Evolutionary conservation across 257 asterid genomes (phyloP), one percentile per base, ranked within the genome.

Genomic region (Ehretia macrophylla): DNA sequence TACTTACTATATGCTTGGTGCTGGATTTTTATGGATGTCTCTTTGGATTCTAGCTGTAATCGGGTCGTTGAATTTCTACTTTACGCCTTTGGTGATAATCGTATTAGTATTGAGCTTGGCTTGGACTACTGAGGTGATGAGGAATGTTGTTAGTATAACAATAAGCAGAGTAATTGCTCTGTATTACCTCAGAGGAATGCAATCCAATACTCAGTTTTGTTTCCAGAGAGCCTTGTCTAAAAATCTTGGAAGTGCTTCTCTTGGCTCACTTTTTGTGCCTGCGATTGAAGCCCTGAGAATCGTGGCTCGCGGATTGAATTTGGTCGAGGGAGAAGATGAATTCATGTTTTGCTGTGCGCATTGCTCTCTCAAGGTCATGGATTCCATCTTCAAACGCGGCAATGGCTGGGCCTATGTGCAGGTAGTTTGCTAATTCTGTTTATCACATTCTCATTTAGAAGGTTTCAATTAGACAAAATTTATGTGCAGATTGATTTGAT

Each of bases 391-490:
- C 72, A 79, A 75, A 48, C 59, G 91, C 1, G 99, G 97, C 62
- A 93, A 93, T 58, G 95, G 99, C 10, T 93, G 99, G 99, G 99
- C 99, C 49, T 93, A 88, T 75, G 97, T 93, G 65, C 99, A 92
- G 84, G 99, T 81, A 75, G 0, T 21, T 27, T 5, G 23, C 49
- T 55, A 40, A 17, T 27, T 55, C 22, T 35, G 42, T n/a, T n/a
- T n/a, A 27, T 27, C 6, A 3, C 35, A 27, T 27, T 27, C 35
- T 27, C 6, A 6, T 27, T 27, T 49, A n/a, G 27, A 17, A 49
- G 27, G 22, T 49, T 17, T 5, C 54, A 17, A 49, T 27, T 27
- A 27, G 35, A 27, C 35, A 27, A 27, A 27, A 27, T 27, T 6
- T 27, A 27, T 27, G 6, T 27, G 35, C 35, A n/a, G n/a, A n/a